Evolutionary conservation across 2,329 filamentous ascomycete species (phyloP).

Genomic region (Botrytis medusae): DNA sequence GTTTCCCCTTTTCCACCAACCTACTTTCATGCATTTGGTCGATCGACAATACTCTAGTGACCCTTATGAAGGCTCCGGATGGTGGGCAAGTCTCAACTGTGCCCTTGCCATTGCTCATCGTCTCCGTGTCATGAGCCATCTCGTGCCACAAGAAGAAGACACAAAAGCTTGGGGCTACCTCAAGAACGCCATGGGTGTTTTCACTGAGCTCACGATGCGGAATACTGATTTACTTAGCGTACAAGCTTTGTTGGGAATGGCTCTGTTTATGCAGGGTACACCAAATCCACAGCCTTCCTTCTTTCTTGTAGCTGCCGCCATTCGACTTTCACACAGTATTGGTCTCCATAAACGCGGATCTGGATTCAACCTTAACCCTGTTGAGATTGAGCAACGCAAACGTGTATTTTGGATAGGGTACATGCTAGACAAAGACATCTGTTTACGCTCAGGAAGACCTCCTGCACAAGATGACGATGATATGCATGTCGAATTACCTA

Average conservation of each 20-base stretch:
- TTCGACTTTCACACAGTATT: constrained; percentile 88
- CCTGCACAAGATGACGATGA: constrained; percentile 74
- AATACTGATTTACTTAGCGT: constrained; percentile 95
- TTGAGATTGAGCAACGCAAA: constrained; percentile 89
- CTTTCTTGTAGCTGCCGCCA: constrained; percentile 85
- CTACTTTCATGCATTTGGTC: constrained; percentile 96
- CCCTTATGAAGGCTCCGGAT: constrained; percentile 91
- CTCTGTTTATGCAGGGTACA: constrained; percentile 91
- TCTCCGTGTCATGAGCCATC: constrained; percentile 90
- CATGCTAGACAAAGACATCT: constrained; percentile 72
- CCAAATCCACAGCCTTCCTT: constrained; percentile 95
- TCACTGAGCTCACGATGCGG: constrained; percentile 89
- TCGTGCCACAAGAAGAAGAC: constrained; percentile 87
- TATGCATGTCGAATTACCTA: constrained; percentile 95
- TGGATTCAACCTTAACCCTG: constrained; percentile 87
- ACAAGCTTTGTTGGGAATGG: constrained; percentile 90
- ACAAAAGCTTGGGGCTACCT: constrained; percentile 93
- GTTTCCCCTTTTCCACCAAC: constrained; percentile 95
- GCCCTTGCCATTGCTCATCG: constrained; percentile 91
- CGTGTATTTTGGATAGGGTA: constrained; percentile 78
- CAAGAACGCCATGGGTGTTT: constrained; percentile 93
- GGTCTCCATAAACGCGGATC: constrained; percentile 91
- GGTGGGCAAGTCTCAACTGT: constrained; percentile 97
- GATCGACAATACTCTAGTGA: constrained; percentile 91
- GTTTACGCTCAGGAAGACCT: constrained; percentile 68